These are phyloP conservation scores for Fusarium keratoplasticum DNA, from an alignment of 2,329 filamentous ascomycete species.

Conservation along the genomic window DNA sequence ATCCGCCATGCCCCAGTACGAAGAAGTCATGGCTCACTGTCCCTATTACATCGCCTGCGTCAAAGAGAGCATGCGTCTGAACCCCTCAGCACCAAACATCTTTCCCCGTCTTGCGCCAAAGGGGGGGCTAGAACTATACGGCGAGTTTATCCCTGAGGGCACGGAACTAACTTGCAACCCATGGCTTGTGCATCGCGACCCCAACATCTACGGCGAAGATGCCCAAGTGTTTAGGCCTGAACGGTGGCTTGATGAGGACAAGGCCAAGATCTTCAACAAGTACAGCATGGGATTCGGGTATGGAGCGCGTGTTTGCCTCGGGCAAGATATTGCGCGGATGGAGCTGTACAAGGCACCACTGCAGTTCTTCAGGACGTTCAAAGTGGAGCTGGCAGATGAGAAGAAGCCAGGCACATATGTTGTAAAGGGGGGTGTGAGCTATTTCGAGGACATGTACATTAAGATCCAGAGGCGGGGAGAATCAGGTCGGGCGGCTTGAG, in stretches of 20 bases:
- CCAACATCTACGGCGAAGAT: conserved; percentile 47
- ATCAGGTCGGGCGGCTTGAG: neutral
- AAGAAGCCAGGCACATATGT: conserved; percentile 23
- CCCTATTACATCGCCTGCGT: conserved; percentile 66
- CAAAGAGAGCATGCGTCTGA: conserved; percentile 64
- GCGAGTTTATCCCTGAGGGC: conserved; percentile 46
- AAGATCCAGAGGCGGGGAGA: conserved; percentile 15
- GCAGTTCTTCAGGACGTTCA: conserved; percentile 27
- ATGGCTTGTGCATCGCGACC: conserved; percentile 51
- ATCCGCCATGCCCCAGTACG: conserved; percentile 50
- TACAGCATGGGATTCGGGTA: conserved; percentile 52
- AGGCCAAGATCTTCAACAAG: conserved; percentile 45
- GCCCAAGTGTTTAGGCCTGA: conserved; percentile 53
- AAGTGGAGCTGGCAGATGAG: conserved; percentile 19
- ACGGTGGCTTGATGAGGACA: conserved; percentile 52
- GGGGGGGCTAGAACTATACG: conserved; percentile 56
- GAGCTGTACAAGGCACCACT: conserved; percentile 50
- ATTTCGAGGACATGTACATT: conserved; percentile 31
- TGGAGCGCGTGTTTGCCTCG: conserved; percentile 57
- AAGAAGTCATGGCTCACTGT: conserved; percentile 24
- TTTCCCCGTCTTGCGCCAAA: conserved; percentile 61
- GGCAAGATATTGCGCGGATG: conserved; percentile 56
- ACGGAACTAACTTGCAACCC: conserved; percentile 51
- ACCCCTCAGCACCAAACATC: conserved; percentile 60
- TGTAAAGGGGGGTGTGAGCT: conserved; percentile 33